Base-by-base conservation (phyloP, 768 basidiomycete species). In the Pleurotus salmoneostramineus region DNA sequence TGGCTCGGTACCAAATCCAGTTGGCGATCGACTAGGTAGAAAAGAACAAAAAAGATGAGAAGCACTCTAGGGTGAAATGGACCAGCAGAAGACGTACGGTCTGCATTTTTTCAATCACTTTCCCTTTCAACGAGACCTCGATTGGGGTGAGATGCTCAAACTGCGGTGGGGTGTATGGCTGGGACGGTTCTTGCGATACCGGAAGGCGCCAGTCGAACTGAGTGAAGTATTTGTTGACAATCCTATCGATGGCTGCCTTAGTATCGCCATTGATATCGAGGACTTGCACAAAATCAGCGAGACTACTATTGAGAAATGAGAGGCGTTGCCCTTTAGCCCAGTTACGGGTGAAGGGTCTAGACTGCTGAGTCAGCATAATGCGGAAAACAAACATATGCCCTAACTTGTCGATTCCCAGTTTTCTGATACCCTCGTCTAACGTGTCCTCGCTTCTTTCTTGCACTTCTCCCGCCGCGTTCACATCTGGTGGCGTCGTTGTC, bases 191-290 rank as follows among this genome's bases (percentile, higher is more conserved):
- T 33, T 52, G 50, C 17, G 17, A 27, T 36, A 58, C 14, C 8
- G 57, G 35, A 15, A 58, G 49, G n/a, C 49, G 32, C 57, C 57
- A 58, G n/a, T 36, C 33, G 12, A 35, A 58, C 8, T n/a, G 32
- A 12, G 5, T 33, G 50, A 58, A 58, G 33, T 58, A 58, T 21
- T 52, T 17, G 40, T 58, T 58, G 5, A 58, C 33, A 11, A 58
- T 42, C 27, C 8, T n/a, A 36, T 51, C 36, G 37, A 43, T 17
- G 37, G 31, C 37, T 2, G 21, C 31, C 8, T 12, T 50, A 32
- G 34, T 58, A 10, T 27, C n/a, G 27, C 14, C 33, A 58, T 34
- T 8, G 40, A 52, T 34, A 11, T 17, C 14, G 7, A n/a, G 33
- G 6, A 50, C 57, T 50, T 45, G 33, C 40, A 37, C 27, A 40